Base-by-base conservation (phyloP, 495 filamentous ascomycete species). In the Hyaloscypha finlandica region DNA sequence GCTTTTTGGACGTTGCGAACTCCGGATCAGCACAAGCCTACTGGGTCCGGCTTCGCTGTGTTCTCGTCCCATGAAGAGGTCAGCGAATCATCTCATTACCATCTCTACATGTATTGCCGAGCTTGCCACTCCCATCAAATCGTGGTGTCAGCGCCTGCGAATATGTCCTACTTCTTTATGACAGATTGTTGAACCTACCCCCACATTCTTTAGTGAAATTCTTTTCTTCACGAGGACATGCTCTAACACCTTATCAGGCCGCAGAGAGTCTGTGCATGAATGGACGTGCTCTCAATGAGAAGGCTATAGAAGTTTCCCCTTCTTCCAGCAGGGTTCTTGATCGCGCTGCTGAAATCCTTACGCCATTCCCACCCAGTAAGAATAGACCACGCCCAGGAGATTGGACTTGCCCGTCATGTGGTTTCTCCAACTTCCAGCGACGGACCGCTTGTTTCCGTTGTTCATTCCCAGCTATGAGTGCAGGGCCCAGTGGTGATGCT, bases 41-140 rank as follows among this genome's bases (percentile, higher is more conserved):
- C 94, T 8, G 95, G 95, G 22, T 94, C 94, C 53, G 95, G 95
- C 30, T 99, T 99, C 77, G 95, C 94, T 25, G 93, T 98, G 37
- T 99, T 99, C 75, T 97, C 95, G 61, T 97, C 94, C 32, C 95
- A 99, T 73, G 95, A 99, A 86, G 95, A 99, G 92, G 94, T 97
- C 82, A 81, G 91, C 81, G 63, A 45, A 68, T 60, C 31, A 33
- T 67, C 61, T 65, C 61, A 20, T 66, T 63, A 45, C 54, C 42
- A 29, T 70, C 64, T 72, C 25, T 68, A 37, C 29, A 9, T 75
- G 30, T 73, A 70, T 48, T 75, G 73, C 51, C 64, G 35, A 29
- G 59, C 16, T 62, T 75, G 73, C 64, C 51, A 67, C 11, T 63
- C 12, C 12, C 56, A 63, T 42, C 64, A 73, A 30, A 54, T 70